Base-by-base conservation (phyloP, 192 early-diverging fungal species). In the Entomortierella lignicola region DNA sequence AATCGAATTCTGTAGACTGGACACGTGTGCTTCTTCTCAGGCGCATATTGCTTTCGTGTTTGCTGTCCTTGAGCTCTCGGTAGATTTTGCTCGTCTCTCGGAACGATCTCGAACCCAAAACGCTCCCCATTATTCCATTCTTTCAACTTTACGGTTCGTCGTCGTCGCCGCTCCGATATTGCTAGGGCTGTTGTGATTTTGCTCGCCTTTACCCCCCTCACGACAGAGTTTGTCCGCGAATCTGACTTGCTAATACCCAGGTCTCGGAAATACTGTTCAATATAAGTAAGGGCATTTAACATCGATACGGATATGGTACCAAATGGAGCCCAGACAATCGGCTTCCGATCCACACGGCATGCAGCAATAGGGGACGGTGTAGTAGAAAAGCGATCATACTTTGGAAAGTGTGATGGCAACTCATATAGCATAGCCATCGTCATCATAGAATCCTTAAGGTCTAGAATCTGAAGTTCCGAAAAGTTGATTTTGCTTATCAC, bases 361-460 rank as follows among this genome's bases (percentile, higher is more conserved):
- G 52, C 4, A 13, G 52, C 52, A 8, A 54, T 10, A 2, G 52
- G 52, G 3, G 52, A 30, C 15, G 52, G 27, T 5, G 8, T 54
- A 15, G 23, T 54, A 10, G 15, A 54, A 5, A 13, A 54, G 4
- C 26, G n/a, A 26, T 54, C 52, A 54, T 54, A 54, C 18, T 7
- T 54, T 15, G 52, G 52, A 54, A 54, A 26, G 15, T 54, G 52
- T 4, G 44, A 37, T 20, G 48, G 29, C 20, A 63, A 34, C 43
- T 63, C 48, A 21, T 48, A 48, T 4, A 63, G 39, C 47, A 63
- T 48, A 6, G 43, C 61, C 48, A 48, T 50, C 6, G 61, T 44
- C 61, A 63, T 63, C 18, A 30, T 47, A 48, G 61, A 63, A 11
- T 21, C 61, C 27, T 50, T 50, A 6, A 63, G 61, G 31, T 63